phyloP scores from a whole-genome alignment of 2,329 filamentous ascomycete genomes.

The Fusarium sp. region DNA sequence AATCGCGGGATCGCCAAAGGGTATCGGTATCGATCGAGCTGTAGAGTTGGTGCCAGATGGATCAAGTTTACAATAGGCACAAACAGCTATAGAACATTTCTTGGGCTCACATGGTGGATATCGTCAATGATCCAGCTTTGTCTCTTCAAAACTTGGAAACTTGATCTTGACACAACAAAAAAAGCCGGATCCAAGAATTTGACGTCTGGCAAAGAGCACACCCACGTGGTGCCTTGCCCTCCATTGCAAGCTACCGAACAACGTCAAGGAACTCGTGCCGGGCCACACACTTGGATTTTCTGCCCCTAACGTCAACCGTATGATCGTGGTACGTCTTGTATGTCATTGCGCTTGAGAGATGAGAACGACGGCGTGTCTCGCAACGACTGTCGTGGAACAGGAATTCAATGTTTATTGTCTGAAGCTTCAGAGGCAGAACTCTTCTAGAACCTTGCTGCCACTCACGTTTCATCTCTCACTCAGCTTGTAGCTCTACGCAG shows the following conservation, averaged over 20 bases:
- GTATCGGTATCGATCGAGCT: conserved; percentile 26
- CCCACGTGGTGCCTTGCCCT: conserved; percentile 40
- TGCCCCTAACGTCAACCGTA: conserved; percentile 35
- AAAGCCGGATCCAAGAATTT: conserved; percentile 20
- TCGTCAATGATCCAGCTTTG: conserved; percentile 15
- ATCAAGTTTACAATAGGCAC: conserved; percentile 3
- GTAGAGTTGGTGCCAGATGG: conserved; percentile 13
- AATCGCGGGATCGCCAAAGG: conserved; percentile 38
- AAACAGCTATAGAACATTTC: background rate
- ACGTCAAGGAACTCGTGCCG: conserved; percentile 18
- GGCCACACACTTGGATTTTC: conserved; percentile 9
- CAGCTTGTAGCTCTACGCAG: conserved; percentile 10
- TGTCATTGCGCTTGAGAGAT: conserved; percentile 20
- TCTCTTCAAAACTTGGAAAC: conserved; percentile 22
- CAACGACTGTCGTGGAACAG: background rate
- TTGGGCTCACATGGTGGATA: conserved; percentile 31
- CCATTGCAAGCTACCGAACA: conserved; percentile 30
- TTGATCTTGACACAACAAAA: conserved; percentile 2
- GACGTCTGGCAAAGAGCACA: conserved; percentile 24
- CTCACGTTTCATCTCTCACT: background rate
- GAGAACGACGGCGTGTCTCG: conserved; percentile 1
- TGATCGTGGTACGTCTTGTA: conserved; percentile 39
- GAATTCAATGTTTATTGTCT: conserved; percentile 7
- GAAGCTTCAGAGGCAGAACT: conserved; percentile 24
- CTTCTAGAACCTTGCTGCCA: conserved; percentile 32